A percentile compares a stretch with the other conserved stretches of the same genome.
phyloP scores from a whole-genome alignment of 2,329 filamentous ascomycete species.

The Colletotrichum sp. region DNA sequence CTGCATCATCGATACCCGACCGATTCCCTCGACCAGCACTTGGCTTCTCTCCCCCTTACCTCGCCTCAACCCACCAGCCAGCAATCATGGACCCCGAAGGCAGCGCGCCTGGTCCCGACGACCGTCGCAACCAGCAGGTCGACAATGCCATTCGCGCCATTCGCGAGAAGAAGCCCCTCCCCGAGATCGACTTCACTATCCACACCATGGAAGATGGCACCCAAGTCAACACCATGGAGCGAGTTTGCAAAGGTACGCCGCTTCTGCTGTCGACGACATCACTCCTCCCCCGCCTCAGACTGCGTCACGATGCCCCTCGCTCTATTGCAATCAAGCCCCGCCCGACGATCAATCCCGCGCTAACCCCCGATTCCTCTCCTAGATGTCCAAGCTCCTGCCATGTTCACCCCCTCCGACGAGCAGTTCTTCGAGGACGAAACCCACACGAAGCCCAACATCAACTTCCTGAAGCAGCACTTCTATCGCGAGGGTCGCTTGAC shows the following conservation, averaged over 20 bases:
- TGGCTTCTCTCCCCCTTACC: background rate
- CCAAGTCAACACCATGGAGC: slow-evolving; percentile 93
- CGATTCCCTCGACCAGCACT: background rate
- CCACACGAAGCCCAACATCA: slow-evolving; percentile 85
- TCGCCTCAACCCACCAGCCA: background rate
- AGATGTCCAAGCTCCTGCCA: slow-evolving; percentile 98
- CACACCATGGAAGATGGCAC: slow-evolving; percentile 98
- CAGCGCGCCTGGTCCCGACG: slow-evolving; percentile 39
- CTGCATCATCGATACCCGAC: slow-evolving; percentile 13
- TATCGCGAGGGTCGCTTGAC: slow-evolving; percentile 96
- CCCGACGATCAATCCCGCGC: slow-evolving; percentile 24
- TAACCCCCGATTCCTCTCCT: slow-evolving; percentile 27
- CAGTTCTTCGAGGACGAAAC: slow-evolving; percentile 92
- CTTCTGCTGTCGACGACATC: slow-evolving; percentile 5
- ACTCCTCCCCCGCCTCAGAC: slow-evolving; percentile 17
- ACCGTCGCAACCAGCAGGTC: slow-evolving; percentile 66
- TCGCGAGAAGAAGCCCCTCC: slow-evolving; percentile 90
- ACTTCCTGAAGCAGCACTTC: slow-evolving; percentile 97
- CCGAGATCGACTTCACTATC: slow-evolving; percentile 98
- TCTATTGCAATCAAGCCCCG: slow-evolving; percentile 10
- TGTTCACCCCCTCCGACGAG: slow-evolving; percentile 89
- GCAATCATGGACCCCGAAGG: slow-evolving; percentile 55
- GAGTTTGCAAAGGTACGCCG: slow-evolving; percentile 92
- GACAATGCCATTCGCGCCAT: slow-evolving; percentile 94
- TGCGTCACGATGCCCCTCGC: slow-evolving; percentile 14